phyloP scores from a whole-genome alignment of 2,329 filamentous ascomycete species.

The Byssoonygena ceratinophila region DNA sequence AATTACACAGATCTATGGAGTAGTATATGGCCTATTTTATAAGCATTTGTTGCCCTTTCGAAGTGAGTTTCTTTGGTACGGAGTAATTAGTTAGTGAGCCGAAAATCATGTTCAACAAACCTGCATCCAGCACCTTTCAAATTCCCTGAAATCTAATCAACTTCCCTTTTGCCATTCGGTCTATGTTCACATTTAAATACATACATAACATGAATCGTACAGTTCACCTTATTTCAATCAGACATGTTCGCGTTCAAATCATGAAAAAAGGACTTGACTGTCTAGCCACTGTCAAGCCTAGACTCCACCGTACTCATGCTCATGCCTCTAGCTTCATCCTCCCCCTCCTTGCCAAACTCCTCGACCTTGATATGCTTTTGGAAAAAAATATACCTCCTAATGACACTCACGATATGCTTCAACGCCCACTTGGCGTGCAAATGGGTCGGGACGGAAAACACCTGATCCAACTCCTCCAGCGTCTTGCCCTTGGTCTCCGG shows the following conservation, averaged over 20 bases:
- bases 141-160: no score
- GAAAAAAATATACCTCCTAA: constrained; percentile 28
- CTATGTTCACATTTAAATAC: background rate
- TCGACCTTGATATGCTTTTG: constrained; percentile 32
- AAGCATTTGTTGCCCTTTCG: no score
- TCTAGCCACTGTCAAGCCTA: constrained; percentile 2
- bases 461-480: constrained; percentile 42
- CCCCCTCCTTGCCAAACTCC: constrained; percentile 27
- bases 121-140: no score
- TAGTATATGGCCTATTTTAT: no score
- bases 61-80: no score
- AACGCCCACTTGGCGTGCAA: constrained; percentile 34
- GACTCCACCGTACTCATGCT: constrained; percentile 8
- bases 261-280: background rate
- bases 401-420: constrained; percentile 30
- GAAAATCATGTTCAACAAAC: no score
- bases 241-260: background rate
- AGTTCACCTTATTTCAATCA: background rate
- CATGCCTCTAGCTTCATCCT: constrained; percentile 2
- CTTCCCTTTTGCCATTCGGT: no score
- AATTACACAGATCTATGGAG: no score
- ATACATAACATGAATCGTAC: background rate
- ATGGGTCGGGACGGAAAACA: constrained; percentile 44
- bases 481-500: constrained; percentile 36
- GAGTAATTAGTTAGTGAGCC: no score